phyloP scores from a whole-genome alignment of 306 rosid species.

The Heteromeles arbutifolia region DNA sequence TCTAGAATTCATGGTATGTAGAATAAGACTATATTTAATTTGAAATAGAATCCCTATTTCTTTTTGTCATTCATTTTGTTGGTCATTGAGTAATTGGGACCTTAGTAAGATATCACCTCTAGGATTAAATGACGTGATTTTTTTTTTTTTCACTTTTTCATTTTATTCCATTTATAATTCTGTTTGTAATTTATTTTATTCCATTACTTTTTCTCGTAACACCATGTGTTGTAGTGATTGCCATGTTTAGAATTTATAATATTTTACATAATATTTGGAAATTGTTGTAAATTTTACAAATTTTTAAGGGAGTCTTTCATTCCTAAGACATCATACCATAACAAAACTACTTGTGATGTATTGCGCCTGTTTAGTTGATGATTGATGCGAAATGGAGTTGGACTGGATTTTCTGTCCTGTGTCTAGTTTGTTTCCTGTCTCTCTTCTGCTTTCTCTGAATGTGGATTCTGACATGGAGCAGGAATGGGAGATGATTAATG shows the following conservation, averaged over 20 bases:
- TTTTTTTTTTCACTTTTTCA: too few relatives aligned
- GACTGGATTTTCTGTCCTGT: neutral
- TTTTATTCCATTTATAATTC: too few relatives aligned
- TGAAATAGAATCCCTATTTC: neutral
- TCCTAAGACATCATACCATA: neutral
- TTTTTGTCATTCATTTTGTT: neutral
- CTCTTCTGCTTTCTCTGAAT: constrained; percentile 2
- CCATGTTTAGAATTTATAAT: neutral
- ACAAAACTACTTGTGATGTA: neutral
- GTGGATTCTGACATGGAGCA: constrained; percentile 28
- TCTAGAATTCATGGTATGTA: neutral
- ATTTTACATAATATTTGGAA: neutral
- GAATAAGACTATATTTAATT: neutral
- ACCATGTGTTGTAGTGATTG: neutral
- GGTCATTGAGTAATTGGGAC: neutral
- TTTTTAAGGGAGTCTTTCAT: neutral
- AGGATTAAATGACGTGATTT: neutral
- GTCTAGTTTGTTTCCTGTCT: neutral
- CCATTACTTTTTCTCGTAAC: neutral
- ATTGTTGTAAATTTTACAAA: neutral
- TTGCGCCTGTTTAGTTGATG: neutral
- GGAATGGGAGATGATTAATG: constrained; percentile 99
- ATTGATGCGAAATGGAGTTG: neutral
- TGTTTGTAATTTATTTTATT: neutral
- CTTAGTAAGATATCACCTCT: neutral